Base-by-base conservation (phyloP, 106 monocot species). In the Dendrobium officinale region DNA sequence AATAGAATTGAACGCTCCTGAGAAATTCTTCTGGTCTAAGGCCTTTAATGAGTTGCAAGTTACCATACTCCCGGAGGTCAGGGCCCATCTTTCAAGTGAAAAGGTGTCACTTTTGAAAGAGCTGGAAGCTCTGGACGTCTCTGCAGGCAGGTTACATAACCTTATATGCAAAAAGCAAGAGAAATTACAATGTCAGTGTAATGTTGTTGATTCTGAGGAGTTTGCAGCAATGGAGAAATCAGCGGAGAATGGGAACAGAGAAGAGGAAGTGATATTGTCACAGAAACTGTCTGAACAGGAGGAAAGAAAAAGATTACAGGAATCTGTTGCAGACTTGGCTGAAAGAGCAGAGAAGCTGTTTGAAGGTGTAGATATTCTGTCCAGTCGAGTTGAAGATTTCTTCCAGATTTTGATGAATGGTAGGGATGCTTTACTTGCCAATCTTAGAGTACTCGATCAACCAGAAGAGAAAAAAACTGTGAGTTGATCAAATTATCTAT, bases 361-460 rank as follows among this genome's bases (percentile, higher is more conserved):
- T 9, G 17, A 51, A 6, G 86, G 84, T 54, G 79, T 98, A 13
- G 92, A 94, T 51, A 41, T 59, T n/a, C 78, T 98, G 47, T 88
- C 90, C 0, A 93, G 91, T 79, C 73, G 84, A 33, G 55, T 93
- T 2, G 83, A 83, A 8, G 77, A 80, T 11, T 93, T 96, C 64
- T 96, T 96, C 83, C 85, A 88, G 55, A 84, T 88, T 26, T 88
- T 96, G 40, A 47, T 96, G 19, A 70, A 79, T 0, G 93, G 93
- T 2, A 88, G 96, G 19, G 93, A 96, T 82, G 93, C 88, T 45
- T 84, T 93, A 80, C 89, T 96, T 42, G 80, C 75, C 58, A 96
- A 87, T 83, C 87, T 96, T 48, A 33, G 20, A 11, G 37, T 3
- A 2, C 13, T 33, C 2, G 13, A 24, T 33, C 15, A 70, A 70